Evolutionary conservation across 305 asterid species (phyloP).

Genomic region (Fraxinus platypoda): DNA sequence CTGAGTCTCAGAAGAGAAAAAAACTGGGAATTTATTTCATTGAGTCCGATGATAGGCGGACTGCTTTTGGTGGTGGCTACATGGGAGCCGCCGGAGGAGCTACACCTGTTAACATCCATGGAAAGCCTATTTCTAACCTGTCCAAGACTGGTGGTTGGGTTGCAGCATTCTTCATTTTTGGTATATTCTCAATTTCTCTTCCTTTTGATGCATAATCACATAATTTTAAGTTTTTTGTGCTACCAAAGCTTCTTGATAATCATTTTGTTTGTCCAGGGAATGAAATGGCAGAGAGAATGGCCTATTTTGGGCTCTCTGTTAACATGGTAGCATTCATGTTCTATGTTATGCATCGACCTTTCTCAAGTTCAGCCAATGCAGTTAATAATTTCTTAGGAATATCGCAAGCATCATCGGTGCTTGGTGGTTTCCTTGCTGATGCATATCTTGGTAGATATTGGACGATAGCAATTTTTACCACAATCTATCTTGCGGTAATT

Average conservation of each 20-base stretch:
- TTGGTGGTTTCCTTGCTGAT: conserved; percentile 96
- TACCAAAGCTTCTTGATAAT: background rate
- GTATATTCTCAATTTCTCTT: conserved; percentile 23
- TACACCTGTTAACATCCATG: conserved; percentile 85
- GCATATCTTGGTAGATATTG: conserved; percentile 97
- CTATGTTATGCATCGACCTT: conserved; percentile 96
- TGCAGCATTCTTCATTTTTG: conserved; percentile 95
- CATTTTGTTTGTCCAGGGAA: conserved; percentile 54
- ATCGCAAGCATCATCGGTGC: conserved; percentile 92
- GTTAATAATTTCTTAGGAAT: conserved; percentile 92
- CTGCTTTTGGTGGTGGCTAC: conserved; percentile 83
- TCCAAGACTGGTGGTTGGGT: conserved; percentile 93
- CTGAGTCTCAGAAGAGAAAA: conserved; percentile 43
- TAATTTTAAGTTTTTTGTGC: background rate
- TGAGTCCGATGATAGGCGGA: conserved; percentile 83
- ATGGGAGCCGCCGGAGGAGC: conserved; percentile 51
- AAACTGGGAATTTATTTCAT: conserved; percentile 67
- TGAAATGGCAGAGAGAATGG: conserved; percentile 99
- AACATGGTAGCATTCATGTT: conserved; percentile 98
- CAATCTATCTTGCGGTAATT: conserved; percentile 81
- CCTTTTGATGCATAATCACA: background rate
- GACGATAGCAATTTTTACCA: conserved; percentile 95
- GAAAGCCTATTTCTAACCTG: conserved; percentile 73
- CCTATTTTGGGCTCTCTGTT: conserved; percentile 91
- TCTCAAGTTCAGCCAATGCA: conserved; percentile 81